Percentiles rank a stretch among this genome's conserved stretches.
Evolutionary conservation across 805 yeast species (phyloP).

Genomic region (Ogataea trehalophila): DNA sequence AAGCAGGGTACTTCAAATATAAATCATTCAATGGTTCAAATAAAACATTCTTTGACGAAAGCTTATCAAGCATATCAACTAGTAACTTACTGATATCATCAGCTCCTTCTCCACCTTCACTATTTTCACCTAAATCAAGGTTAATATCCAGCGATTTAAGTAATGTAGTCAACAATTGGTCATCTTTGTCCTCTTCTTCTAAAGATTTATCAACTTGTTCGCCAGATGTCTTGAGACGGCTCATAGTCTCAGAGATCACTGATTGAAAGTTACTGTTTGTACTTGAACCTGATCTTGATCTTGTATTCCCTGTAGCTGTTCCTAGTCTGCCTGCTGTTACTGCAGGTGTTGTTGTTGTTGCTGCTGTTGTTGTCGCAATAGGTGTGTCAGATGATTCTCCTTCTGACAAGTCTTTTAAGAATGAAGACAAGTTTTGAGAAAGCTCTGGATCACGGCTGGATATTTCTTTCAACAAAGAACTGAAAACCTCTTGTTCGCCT

Average conservation of each 20-base stretch:
- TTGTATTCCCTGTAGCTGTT: constrained; percentile 8
- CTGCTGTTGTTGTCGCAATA: constrained; percentile 1
- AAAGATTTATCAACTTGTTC: constrained; percentile 58
- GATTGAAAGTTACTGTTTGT: constrained; percentile 47
- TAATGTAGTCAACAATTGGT: constrained; percentile 56
- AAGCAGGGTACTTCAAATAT: constrained; percentile 64
- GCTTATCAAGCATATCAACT: constrained; percentile 71
- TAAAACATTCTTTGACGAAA: constrained; percentile 78
- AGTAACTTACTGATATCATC: constrained; percentile 50
- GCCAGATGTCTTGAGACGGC: constrained; percentile 75
- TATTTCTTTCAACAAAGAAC: constrained; percentile 21
- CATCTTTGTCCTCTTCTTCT: constrained; percentile 34
- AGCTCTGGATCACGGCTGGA: constrained; percentile 24
- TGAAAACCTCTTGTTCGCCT: constrained; percentile 22
- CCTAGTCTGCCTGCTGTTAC: constrained; percentile 9
- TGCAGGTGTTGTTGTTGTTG: constrained; percentile 1
- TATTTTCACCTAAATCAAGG: constrained; percentile 26
- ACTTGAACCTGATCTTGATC: constrained; percentile 18
- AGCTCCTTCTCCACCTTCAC: constrained; percentile 5
- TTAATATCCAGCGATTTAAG: constrained; percentile 55
- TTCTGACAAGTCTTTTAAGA: constrained; percentile 23
- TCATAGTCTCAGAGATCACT: constrained; percentile 76
- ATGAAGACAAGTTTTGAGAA: constrained; percentile 19
- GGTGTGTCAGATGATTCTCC: constrained; percentile 8
- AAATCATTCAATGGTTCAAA: constrained; percentile 87